Evolutionary conservation across 2,329 filamentous ascomycete genomes (phyloP).

Genomic region (Stachybotrys echinatus): DNA sequence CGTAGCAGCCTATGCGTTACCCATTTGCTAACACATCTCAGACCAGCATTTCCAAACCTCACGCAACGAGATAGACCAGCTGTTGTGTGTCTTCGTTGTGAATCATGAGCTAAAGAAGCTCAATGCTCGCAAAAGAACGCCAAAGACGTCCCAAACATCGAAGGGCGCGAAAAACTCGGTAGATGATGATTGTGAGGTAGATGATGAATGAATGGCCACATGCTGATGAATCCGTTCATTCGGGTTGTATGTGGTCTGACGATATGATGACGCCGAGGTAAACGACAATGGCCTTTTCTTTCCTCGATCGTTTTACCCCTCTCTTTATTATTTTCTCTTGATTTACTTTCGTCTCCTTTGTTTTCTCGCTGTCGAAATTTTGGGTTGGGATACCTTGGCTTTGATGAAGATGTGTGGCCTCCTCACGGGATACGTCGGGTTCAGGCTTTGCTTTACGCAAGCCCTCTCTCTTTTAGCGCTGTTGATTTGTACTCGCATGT

Average conservation of each 20-base stretch:
- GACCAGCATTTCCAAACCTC: conserved; percentile 26
- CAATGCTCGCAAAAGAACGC: conserved; percentile 23
- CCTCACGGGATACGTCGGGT: neutral
- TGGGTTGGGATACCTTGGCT: neutral
- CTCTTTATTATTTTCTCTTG: no score
- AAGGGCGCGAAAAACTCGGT: conserved; percentile 10
- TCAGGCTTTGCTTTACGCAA: neutral
- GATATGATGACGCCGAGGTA: neutral
- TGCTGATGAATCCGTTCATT: neutral
- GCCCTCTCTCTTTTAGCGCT: no score
- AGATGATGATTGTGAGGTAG: conserved; percentile 17
- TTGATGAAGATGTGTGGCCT: neutral
- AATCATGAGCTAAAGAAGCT: conserved; percentile 35
- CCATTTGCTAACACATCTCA: conserved; percentile 5
- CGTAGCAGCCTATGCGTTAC: neutral
- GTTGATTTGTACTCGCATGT: conserved; percentile 20
- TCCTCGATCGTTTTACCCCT: no score
- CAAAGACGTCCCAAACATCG: conserved; percentile 19
- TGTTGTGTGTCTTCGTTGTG: conserved; percentile 28
- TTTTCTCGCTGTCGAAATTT: conserved; percentile 3
- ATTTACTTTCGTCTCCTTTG: conserved; percentile 3
- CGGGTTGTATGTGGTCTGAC: neutral
- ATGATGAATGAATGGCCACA: conserved; percentile 12
- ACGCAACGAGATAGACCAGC: conserved; percentile 22
- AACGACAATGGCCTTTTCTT: conserved; percentile 2